A percentile compares a stretch with the other conserved stretches of the same genome.
Evolutionary conservation across 805 yeast genomes (phyloP).

Genomic region (Barnettozyma vustinii): DNA sequence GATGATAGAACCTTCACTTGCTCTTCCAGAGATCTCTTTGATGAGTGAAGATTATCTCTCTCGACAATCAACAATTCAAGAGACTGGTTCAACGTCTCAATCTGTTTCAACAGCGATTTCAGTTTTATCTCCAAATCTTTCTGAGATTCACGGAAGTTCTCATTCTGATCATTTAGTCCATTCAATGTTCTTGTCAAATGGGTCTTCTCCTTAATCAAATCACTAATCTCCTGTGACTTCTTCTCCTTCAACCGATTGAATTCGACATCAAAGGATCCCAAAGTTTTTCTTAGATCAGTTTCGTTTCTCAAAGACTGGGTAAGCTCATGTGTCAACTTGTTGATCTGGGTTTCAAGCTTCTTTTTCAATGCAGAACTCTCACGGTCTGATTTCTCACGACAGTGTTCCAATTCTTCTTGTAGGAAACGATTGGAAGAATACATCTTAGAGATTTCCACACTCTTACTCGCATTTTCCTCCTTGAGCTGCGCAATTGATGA

Average conservation of each 20-base stretch:
- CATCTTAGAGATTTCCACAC: conserved; percentile 46
- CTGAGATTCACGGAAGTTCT: conserved; percentile 34
- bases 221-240: conserved; percentile 30
- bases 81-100: conserved; percentile 49
- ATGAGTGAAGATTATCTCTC: conserved; percentile 51
- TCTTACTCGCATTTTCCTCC: conserved; percentile 49
- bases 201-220: conserved; percentile 36
- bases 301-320: conserved; percentile 55
- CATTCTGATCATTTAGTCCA: conserved; percentile 40
- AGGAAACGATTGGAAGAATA: conserved; percentile 44
- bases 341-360: conserved; percentile 43
- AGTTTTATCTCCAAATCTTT: conserved; percentile 42
- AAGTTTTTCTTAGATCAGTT: conserved; percentile 56
- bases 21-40: conserved; percentile 41
- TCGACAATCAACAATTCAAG: conserved; percentile 58
- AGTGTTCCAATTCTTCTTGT: conserved; percentile 51
- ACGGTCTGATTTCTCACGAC: conserved; percentile 39
- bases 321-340: conserved; percentile 47
- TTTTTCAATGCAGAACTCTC: conserved; percentile 37
- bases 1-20: conserved; percentile 36
- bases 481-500: conserved; percentile 46
- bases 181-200: conserved; percentile 36
- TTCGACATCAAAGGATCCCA: conserved; percentile 56
- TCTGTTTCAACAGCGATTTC: conserved; percentile 45
- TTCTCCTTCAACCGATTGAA: conserved; percentile 48